Percentiles rank a stretch among this genome's conserved stretches.
These are phyloP conservation scores for Bertia moriformis DNA, from an alignment of 2,329 filamentous ascomycete species.

Conservation along the genomic window DNA sequence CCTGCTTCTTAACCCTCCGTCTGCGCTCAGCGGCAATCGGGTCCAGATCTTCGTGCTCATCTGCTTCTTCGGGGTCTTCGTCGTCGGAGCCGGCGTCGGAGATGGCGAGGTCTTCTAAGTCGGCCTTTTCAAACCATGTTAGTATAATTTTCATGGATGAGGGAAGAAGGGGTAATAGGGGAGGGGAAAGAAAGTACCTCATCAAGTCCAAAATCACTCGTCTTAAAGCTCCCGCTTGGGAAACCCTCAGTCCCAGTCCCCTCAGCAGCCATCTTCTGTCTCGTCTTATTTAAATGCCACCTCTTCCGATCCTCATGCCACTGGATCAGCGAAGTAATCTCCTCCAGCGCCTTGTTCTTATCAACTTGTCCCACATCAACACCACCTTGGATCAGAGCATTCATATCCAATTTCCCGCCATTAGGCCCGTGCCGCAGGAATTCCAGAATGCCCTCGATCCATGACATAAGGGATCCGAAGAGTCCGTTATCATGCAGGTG, in stretches of 20 bases:
- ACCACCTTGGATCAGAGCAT: conserved; percentile 75
- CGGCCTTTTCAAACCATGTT: conserved; percentile 65
- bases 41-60: conserved; percentile 18
- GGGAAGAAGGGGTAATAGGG: too few species aligned
- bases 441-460: conserved; percentile 89
- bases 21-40: conserved; percentile 78
- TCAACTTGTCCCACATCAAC: conserved; percentile 55
- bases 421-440: conserved; percentile 78
- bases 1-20: conserved; percentile 61
- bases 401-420: conserved; percentile 83
- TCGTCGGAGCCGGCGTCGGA: conserved; percentile 53
- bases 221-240: conserved; percentile 34
- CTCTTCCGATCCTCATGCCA: conserved; percentile 95
- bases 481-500: conserved; percentile 93
- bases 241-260: conserved; percentile 31
- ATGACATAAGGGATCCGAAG: conserved; percentile 90
- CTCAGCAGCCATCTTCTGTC: conserved; percentile 96
- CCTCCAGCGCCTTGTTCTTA: conserved; percentile 55
- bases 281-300: conserved; percentile 95
- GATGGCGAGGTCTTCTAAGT: conserved; percentile 74
- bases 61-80: conserved; percentile 64
- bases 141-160: too few species aligned
- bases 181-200: not conserved
- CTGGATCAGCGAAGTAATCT: conserved; percentile 73
- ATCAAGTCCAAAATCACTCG: conserved; percentile 25